Evolutionary conservation across 768 basidiomycete genomes (phyloP), one percentile per base, ranked within the genome.

Genomic region (Serendipita sp.): DNA sequence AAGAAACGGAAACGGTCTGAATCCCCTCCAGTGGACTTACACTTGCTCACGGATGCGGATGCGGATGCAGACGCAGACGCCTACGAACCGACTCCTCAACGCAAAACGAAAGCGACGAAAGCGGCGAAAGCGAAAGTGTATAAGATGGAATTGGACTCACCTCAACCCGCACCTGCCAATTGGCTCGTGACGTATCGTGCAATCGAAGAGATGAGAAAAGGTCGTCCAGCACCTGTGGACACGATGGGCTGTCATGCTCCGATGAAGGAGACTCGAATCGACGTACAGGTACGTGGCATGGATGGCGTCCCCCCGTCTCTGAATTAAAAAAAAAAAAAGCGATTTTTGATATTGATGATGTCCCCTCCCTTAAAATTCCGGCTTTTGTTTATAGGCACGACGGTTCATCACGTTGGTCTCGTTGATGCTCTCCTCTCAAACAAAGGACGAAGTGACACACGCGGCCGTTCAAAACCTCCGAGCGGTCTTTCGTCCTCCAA

Each of bases 351-450:
- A 23, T 23, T 23, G 23, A 23, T 23, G 23, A 23, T 23, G 23
- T 23, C 23, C 23, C 23, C 23, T 58, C 30, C 13, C 16, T 23
- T 23, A 23, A 23, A 23, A 23, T 23, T 23, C 23, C 23, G 23
- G 23, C 23, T 23, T 23, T 23, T 23, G 23, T 23, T 23, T 23
- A 23, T 71, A 94, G 91, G 91, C 84, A 65, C 80, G 82, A 60
- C 85, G 94, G 2, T 88, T 91, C 66, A 80, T 89, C 7, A 90
- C 87, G 3, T 83, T 99, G 23, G 82, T 99, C 4, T 91, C 93
- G 2, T 78, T 99, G 51, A 96, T 97, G 91, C 81, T 98, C 1
- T 92, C 89, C 8, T 91, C 91, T 1, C 95, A 98, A 72, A 97
- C 95, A 3, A 97, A 94, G 70, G 93, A 95, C 71, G 84, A 89